phyloP scores from a whole-genome alignment of 2,329 filamentous ascomycete species.

The Amphichorda felina region DNA sequence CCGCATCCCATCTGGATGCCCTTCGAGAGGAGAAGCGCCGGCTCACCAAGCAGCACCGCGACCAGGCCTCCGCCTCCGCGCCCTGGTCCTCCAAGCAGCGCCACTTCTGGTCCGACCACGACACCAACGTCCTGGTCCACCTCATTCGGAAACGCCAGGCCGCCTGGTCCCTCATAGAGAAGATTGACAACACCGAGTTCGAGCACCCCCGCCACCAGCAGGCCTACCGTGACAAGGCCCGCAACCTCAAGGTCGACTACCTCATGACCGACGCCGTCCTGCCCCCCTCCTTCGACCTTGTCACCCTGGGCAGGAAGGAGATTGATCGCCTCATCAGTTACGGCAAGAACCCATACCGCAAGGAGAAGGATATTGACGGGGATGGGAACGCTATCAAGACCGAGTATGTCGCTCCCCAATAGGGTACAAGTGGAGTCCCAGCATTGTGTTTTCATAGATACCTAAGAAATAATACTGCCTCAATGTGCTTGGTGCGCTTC shows the following conservation, averaged over 20 bases:
- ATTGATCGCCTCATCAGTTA: slow-evolving; percentile 21
- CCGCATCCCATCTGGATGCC: neutral
- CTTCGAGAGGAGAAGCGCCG: neutral
- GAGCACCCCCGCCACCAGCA: slow-evolving; percentile 37
- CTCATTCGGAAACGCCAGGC: slow-evolving; percentile 21
- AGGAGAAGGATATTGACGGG: slow-evolving; percentile 31
- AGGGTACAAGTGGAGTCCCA: neutral
- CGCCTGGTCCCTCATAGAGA: slow-evolving; percentile 19
- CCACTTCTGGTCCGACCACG: slow-evolving; percentile 27
- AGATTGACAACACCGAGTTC: slow-evolving; percentile 20
- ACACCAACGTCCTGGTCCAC: slow-evolving; percentile 27
- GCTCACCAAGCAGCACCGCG: neutral
- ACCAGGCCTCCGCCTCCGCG: slow-evolving; percentile 2
- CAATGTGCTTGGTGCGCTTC: no score
- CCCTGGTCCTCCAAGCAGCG: slow-evolving; percentile 9
- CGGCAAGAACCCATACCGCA: slow-evolving; percentile 37
- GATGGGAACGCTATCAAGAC: slow-evolving; percentile 26
- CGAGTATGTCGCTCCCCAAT: slow-evolving; percentile 3
- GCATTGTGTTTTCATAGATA: neutral
- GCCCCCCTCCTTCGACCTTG: slow-evolving; percentile 35
- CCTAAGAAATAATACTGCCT: neutral
- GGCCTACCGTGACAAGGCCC: slow-evolving; percentile 45
- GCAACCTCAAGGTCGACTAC: slow-evolving; percentile 41
- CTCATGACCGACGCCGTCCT: slow-evolving; percentile 31
- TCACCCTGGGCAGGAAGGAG: slow-evolving; percentile 39